phyloP scores from a whole-genome alignment of 345 rosid genomes.

The Turnera subulata region DNA sequence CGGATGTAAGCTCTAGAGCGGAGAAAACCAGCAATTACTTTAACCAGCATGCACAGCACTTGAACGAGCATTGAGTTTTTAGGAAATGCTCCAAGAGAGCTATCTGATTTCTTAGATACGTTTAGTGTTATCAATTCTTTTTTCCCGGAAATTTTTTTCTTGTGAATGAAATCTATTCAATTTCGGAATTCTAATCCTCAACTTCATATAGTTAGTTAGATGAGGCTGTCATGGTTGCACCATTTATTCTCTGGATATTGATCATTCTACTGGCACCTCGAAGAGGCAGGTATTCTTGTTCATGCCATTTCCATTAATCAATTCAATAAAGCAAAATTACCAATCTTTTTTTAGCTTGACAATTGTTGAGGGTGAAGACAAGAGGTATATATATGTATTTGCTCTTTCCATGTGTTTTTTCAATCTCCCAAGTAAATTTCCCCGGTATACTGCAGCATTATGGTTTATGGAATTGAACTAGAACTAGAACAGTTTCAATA shows the following conservation, averaged over 20 bases:
- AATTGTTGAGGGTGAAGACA: no score
- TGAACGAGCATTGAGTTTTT: conserved; percentile 43
- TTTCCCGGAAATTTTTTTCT: conserved; percentile 12
- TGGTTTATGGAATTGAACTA: no score
- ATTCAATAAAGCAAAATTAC: conserved; percentile 6
- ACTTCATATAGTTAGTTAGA: conserved; percentile 1
- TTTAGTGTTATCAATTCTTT: conserved; percentile 57
- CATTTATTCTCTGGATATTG: no score
- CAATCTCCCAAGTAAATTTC: no score
- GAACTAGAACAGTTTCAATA: no score
- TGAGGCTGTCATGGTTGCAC: no score
- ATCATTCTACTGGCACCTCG: conserved; percentile 10
- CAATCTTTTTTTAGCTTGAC: background rate
- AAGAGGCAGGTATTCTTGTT: conserved; percentile 23
- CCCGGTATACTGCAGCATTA: no score
- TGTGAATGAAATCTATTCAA: conserved; percentile 28
- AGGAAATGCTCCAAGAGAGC: conserved; percentile 31
- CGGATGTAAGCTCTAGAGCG: conserved; percentile 39
- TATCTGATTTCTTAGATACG: conserved; percentile 27
- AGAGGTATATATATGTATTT: no score
- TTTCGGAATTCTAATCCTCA: conserved; percentile 17
- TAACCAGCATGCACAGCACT: conserved; percentile 35
- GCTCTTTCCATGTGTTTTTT: no score
- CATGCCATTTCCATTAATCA: conserved; percentile 1
- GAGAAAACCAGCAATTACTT: conserved; percentile 39